A percentile compares a stretch with the other conserved stretches of the same genome.
Conservation (phyloP, 176 grass and related monocot species). For the Raddia distichophylla region DNA sequence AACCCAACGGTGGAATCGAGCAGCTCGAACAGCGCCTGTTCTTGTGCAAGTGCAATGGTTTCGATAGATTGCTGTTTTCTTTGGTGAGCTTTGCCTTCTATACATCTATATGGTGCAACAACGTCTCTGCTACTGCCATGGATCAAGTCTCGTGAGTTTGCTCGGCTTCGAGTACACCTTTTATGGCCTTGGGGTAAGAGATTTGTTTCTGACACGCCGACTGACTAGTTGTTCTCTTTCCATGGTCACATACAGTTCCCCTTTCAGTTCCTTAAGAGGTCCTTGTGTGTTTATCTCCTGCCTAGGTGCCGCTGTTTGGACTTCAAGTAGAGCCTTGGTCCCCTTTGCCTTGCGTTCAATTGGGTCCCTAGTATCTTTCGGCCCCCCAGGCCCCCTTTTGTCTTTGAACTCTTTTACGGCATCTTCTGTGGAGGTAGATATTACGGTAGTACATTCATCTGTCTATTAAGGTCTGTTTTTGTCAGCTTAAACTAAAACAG, state of each 20-base stretch:
- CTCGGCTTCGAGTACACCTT: conserved; percentile 14
- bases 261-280: conserved; percentile 33
- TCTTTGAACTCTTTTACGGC: no score
- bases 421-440: no score
- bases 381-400: background rate
- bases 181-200: conserved; percentile 29
- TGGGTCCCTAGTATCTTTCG: background rate
- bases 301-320: conserved; percentile 22
- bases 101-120: background rate
- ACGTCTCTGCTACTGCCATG: background rate
- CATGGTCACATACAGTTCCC: conserved; percentile 54
- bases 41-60: background rate
- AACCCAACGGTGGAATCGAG: background rate
- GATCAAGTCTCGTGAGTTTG: conserved; percentile 18
- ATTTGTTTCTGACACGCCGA: conserved; percentile 31
- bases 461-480: no score
- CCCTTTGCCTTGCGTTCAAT: conserved; percentile 20
- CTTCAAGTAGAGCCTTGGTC: conserved; percentile 20
- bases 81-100: conserved; percentile 2
- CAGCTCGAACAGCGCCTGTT: conserved; percentile 10
- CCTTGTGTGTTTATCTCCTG: conserved; percentile 3
- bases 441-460: no score
- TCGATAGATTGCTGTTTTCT: background rate
- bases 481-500: no score
- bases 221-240: conserved; percentile 41